These are phyloP conservation scores for Pestalotiopsis sp. DNA, from an alignment of 2,329 filamentous ascomycete species.

Conservation along the genomic window DNA sequence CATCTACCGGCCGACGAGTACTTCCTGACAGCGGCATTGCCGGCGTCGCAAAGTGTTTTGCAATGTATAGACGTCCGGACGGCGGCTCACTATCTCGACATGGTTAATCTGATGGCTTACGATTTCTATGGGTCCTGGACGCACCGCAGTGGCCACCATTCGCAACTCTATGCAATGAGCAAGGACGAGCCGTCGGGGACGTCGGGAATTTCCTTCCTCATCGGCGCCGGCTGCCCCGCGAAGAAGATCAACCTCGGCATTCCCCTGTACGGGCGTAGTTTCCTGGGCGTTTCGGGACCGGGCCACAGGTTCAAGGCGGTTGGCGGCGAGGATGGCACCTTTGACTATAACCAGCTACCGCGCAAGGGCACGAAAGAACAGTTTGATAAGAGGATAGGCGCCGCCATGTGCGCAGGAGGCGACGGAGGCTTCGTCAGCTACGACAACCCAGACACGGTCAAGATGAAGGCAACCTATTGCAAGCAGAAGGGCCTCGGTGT, in stretches of 20 bases:
- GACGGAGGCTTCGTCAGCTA: constrained; percentile 81
- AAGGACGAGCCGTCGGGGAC: constrained; percentile 68
- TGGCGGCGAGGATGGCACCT: constrained; percentile 68
- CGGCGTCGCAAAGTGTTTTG: constrained; percentile 67
- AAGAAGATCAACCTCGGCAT: constrained; percentile 77
- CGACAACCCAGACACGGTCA: constrained; percentile 77
- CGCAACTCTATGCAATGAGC: constrained; percentile 68
- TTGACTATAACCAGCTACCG: constrained; percentile 75
- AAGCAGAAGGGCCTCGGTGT: constrained; percentile 70
- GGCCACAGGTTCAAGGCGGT: constrained; percentile 61
- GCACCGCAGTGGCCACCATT: constrained; percentile 70
- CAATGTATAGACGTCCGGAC: constrained; percentile 68
- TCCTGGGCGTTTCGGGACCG: constrained; percentile 65
- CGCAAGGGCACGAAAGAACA: constrained; percentile 62
- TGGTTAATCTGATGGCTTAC: constrained; percentile 80
- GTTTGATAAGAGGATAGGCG: constrained; percentile 67
- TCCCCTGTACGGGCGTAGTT: constrained; percentile 76
- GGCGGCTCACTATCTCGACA: constrained; percentile 69
- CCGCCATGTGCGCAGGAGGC: constrained; percentile 72
- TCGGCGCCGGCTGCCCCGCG: constrained; percentile 66
- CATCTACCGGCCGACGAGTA: constrained; percentile 71
- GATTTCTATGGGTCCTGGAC: constrained; percentile 78
- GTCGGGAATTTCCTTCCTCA: constrained; percentile 66
- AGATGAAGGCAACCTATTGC: constrained; percentile 74
- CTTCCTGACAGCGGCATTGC: constrained; percentile 72